Base-by-base conservation (phyloP, 2,329 filamentous ascomycete species). In the Pseudophaeomoniella oleicola region DNA sequence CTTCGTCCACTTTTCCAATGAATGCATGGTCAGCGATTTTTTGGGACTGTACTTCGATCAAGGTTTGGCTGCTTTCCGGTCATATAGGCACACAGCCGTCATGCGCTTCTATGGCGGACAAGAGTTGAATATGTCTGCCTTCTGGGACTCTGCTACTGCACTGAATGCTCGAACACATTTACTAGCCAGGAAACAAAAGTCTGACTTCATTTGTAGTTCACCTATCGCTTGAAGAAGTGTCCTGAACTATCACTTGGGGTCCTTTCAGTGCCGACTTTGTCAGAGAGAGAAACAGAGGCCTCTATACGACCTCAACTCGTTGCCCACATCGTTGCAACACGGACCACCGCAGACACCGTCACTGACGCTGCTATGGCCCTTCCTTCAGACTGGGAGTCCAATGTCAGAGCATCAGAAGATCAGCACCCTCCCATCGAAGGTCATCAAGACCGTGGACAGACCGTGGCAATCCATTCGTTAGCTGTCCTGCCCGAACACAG, bases 381-480 rank as follows among this genome's bases (percentile, higher is more conserved):
- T 30, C 84, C 85, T 1, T 55, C 63, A 29, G 69, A 80, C 51
- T 88, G 81, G 78, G 63, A 67, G 41, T 63, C 65, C 5, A 50
- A 56, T n/a, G 22, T 27, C 22, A 27, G 9, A 6, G 22, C 22
- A 6, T 27, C 22, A n/a, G 22, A 27, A 27, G 22, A 27, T 9
- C 22, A 27, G 22, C 6, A 6, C n/a, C 22, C 22, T 27, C 6
- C 22, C 22, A n/a, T 9, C 22, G 22, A 75, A 6, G 84, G 84
- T 19, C 83, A 93, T 56, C 72, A 81, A 47, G 74, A 84, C 40
- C 62, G 65, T 12, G 85, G 85, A 29, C 62, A 75, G 31, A 92
- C 83, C 0, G 69, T 94, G 38, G 83, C 76, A 38, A 61, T 94
- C 35, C 87, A 94, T 58, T 88, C 82, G 0, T 67, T 94, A 4